phyloP scores from a whole-genome alignment of 179 eudicot species.

The Amaranthus tricolor region DNA sequence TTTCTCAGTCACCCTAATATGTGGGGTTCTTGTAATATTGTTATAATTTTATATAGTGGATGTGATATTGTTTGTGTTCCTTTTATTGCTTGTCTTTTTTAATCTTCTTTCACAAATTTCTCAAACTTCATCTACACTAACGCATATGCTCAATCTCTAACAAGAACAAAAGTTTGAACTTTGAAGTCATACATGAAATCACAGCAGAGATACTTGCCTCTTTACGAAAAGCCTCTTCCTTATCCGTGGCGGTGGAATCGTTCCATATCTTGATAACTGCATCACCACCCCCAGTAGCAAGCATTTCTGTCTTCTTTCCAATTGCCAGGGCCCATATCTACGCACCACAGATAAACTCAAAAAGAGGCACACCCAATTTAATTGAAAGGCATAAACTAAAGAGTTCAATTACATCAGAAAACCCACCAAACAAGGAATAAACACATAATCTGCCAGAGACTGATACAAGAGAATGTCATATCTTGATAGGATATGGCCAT shows the following conservation, averaged over 20 bases:
- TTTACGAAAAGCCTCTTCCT: constrained; percentile 90
- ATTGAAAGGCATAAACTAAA: neutral
- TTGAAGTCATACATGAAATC: neutral
- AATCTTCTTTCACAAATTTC: too few species aligned
- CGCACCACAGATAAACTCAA: constrained; percentile 12
- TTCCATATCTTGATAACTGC: constrained; percentile 90
- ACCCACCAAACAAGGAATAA: neutral
- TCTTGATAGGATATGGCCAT: neutral
- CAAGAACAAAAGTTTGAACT: neutral
- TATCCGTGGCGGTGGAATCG: constrained; percentile 84
- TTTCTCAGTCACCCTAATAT: too few species aligned
- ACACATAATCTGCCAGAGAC: too few species aligned
- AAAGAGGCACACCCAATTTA: neutral
- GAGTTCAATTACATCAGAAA: neutral
- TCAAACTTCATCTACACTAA: too few species aligned
- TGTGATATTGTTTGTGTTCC: too few species aligned
- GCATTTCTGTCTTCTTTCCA: constrained; percentile 88
- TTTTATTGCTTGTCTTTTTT: too few species aligned
- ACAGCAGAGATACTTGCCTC: constrained; percentile 51
- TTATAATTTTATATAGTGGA: too few species aligned
- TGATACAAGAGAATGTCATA: neutral
- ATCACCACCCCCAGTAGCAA: constrained; percentile 96
- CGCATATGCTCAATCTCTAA: too few species aligned
- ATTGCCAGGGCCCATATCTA: constrained; percentile 96
- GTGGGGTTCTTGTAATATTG: too few species aligned